Conservation (phyloP, 768 basidiomycete genomes). For the Tricholoma hemisulphureum region DNA sequence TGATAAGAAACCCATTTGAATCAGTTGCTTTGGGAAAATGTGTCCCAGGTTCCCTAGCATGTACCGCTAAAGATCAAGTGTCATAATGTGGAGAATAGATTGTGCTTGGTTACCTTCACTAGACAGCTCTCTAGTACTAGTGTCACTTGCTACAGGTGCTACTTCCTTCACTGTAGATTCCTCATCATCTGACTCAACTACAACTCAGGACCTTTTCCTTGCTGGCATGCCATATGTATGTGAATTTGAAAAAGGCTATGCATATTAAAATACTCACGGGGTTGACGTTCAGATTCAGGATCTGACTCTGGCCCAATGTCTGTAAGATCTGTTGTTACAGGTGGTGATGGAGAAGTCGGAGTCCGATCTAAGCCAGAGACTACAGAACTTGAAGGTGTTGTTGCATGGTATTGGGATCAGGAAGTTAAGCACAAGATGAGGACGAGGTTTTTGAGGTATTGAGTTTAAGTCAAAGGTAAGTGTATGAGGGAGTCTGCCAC, state of each 20-base stretch:
- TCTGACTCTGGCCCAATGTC: too few relatives aligned
- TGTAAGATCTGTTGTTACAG: too few relatives aligned
- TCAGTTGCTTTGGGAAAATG: not conserved
- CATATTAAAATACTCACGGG: not conserved
- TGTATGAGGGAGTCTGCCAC: too few relatives aligned
- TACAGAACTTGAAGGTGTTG: too few relatives aligned
- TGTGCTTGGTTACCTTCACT: not conserved
- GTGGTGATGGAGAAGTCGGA: too few relatives aligned
- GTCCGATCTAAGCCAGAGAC: too few relatives aligned
- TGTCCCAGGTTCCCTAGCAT: not conserved
- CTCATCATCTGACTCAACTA: not conserved
- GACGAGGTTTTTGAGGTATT: too few relatives aligned
- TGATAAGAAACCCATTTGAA: not conserved
- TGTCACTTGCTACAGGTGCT: not conserved
- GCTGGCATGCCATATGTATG: not conserved
- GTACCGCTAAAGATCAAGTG: too few relatives aligned
- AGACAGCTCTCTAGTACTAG: not conserved
- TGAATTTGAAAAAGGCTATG: not conserved
- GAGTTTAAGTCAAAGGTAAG: too few relatives aligned
- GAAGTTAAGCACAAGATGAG: too few relatives aligned
- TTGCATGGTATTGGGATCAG: too few relatives aligned
- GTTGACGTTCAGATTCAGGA: not conserved
- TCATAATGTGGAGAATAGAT: not conserved
- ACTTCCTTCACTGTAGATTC: not conserved
- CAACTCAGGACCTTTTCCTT: not conserved